Percentiles rank a stretch among this genome's conserved stretches.
Evolutionary conservation across 768 basidiomycete species (phyloP).

Genomic region (Boletus rex-veris): DNA sequence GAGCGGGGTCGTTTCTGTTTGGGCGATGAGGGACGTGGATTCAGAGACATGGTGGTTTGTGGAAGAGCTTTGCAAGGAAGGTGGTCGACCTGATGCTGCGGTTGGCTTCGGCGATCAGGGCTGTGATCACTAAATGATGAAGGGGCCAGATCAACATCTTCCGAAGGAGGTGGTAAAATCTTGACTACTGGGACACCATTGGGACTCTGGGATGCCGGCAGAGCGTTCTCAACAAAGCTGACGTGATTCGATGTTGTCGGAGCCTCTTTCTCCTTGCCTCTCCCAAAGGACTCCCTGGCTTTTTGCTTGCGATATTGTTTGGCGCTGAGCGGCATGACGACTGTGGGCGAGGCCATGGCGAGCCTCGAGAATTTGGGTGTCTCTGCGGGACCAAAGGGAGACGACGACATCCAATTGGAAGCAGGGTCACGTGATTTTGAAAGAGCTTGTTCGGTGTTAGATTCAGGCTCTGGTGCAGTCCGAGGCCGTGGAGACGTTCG

Average conservation of each 20-base stretch:
- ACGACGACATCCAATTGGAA: constrained; percentile 27
- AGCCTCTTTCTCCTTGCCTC: constrained; percentile 6
- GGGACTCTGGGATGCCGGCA: not conserved
- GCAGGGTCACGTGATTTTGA: constrained; percentile 24
- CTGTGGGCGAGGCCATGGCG: constrained; percentile 24
- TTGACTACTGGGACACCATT: constrained; percentile 8
- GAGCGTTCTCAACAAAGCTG: constrained; percentile 10
- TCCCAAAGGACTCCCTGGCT: constrained; percentile 3
- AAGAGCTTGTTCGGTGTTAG: constrained; percentile 15
- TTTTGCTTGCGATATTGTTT: constrained; percentile 27
- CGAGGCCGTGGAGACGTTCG: constrained; percentile 6
- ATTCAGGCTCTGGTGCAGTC: not conserved
- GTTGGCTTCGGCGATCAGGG: not conserved
- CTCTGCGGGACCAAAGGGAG: constrained; percentile 29
- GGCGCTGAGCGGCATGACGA: constrained; percentile 32
- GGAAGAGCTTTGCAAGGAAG: not conserved
- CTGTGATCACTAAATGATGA: not conserved
- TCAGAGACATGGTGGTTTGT: constrained; percentile 3
- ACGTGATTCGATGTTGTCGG: constrained; percentile 4
- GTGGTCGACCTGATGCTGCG: constrained; percentile 6
- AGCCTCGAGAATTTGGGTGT: constrained; percentile 32
- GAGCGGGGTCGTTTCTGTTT: constrained; percentile 15
- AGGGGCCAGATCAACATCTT: not conserved
- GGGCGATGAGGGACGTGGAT: constrained; percentile 1
- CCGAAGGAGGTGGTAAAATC: constrained; percentile 17